These are phyloP conservation scores for Cryptococcus depauperatus DNA, from an alignment of 1,284 basidiomycete genomes.

Conservation along the genomic window DNA sequence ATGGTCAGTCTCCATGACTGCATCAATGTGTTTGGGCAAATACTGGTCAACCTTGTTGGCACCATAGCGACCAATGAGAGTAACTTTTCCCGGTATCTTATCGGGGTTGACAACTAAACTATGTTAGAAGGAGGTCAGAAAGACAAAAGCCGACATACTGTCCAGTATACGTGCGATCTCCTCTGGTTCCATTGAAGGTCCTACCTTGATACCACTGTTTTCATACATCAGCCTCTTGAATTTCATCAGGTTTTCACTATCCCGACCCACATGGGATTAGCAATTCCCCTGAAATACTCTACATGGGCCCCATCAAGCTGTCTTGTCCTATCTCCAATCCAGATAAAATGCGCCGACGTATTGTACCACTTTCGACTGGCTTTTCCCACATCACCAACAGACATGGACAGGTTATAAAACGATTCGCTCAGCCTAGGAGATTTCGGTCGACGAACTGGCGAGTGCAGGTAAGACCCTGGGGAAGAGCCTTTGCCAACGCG, in stretches of 20 bases:
- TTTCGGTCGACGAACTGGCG: conserved; percentile 18
- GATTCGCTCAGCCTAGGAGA: conserved; percentile 8
- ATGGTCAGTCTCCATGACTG: conserved; percentile 71
- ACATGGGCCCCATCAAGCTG: conserved; percentile 89
- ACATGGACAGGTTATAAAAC: conserved; percentile 7
- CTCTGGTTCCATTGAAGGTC: conserved; percentile 70
- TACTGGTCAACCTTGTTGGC: conserved; percentile 72
- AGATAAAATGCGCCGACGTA: conserved; percentile 79
- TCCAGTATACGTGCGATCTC: conserved; percentile 76
- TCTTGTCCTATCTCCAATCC: conserved; percentile 96
- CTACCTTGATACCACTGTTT: conserved; percentile 76
- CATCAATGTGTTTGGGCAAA: conserved; percentile 73
- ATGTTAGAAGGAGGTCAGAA: background rate
- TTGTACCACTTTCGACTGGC: conserved; percentile 35
- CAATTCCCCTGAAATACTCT: conserved; percentile 88
- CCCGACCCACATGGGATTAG: conserved; percentile 67
- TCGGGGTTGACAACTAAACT: conserved; percentile 72
- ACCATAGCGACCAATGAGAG: conserved; percentile 88
- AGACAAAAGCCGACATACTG: conserved; percentile 50
- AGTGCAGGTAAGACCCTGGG: conserved; percentile 16
- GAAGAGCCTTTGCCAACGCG: conserved; percentile 6
- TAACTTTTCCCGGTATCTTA: conserved; percentile 72
- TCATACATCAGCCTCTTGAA: conserved; percentile 1
- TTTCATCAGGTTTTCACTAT: background rate
- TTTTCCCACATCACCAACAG: conserved; percentile 5